Evolutionary conservation across 2,329 filamentous ascomycete species (phyloP), one percentile per base, ranked within the genome.

Genomic region (Aspergillus neoniger): DNA sequence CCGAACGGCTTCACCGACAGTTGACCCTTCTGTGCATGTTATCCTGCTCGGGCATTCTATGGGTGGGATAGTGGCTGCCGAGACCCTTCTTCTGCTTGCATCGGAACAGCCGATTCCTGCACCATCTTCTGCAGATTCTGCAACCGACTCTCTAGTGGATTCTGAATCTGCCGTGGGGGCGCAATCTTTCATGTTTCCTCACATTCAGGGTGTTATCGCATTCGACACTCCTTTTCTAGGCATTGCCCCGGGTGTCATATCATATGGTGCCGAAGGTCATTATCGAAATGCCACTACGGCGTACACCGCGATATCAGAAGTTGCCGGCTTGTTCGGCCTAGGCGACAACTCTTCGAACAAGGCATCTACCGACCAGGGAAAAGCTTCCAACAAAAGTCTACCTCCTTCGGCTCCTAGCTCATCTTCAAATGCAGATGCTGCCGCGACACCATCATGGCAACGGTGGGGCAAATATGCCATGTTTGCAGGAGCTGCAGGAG

Each of bases 51-150:
- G 93, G 23, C 93, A 97, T 75, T 93, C 90, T 8, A 97, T 90
- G 91, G 91, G 91, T 68, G 95, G 95, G 68, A 97, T 98, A 69
- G 92, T 98, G 50, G 94, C 92, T 10, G 94, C 92, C 36, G 95
- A 98, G 73, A 90, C 92, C 14, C 82, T 94, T 64, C 85, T 97
- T 67, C 84, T 88, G 43, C 84, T 98, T 55, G 77, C 91, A 47
- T 84, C 87, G 61, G 91, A 91, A 66, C 82, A 86, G 61, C 82
- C 84, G 66, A 76, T 81, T 49, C 72, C 74, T 41, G 64, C 73
- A 1, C 67, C 64, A 25, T 63, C 70, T 23, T 72, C 74, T 9
- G 67, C 73, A 39, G 69, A 67, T 52, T n/a, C 54, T 56, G 52
- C 58, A 41, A 50, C 44, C 19, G 52, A 9, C 7, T 47, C 52